Evolutionary conservation across 139 green algal genomes (phyloP).

Genomic region (Auxenochlorella protothecoides): DNA sequence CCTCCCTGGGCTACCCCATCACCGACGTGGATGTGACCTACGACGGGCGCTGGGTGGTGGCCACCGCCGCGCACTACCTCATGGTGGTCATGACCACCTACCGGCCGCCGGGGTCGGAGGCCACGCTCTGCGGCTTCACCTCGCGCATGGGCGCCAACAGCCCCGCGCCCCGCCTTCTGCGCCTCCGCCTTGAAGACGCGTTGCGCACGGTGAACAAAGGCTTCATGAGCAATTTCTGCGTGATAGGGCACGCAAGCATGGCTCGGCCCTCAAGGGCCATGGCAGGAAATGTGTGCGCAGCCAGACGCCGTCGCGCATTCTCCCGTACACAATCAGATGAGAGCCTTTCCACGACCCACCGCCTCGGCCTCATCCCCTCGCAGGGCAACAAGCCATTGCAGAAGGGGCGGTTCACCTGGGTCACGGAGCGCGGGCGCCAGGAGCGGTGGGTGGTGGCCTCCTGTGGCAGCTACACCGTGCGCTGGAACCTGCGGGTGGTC

Average conservation of each 20-base stretch:
- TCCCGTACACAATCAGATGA: background rate
- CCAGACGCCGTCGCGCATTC: background rate
- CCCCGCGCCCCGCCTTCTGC: constrained; percentile 70
- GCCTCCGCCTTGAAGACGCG: constrained; percentile 71
- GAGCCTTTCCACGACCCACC: too few species aligned
- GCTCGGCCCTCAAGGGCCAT: background rate
- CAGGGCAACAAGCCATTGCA: constrained; percentile 24
- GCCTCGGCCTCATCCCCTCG: too few species aligned
- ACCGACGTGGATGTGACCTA: constrained; percentile 85
- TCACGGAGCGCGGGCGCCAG: constrained; percentile 66
- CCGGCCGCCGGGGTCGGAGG: constrained; percentile 24
- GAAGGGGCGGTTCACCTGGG: constrained; percentile 70
- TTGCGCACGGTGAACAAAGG: constrained; percentile 1
- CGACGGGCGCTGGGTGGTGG: constrained; percentile 79
- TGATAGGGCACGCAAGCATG: background rate
- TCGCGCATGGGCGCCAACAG: constrained; percentile 47
- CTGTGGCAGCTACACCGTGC: constrained; percentile 64
- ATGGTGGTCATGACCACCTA: constrained; percentile 86
- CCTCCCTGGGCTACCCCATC: constrained; percentile 78
- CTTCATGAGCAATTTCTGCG: background rate
- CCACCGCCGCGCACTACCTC: constrained; percentile 87
- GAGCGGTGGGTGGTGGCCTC: constrained; percentile 80
- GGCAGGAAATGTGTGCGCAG: background rate
- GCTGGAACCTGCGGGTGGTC: constrained; percentile 76
- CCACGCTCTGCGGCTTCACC: constrained; percentile 65